Evolutionary conservation across 768 basidiomycete species (phyloP), one percentile per base, ranked within the genome.

Genomic region (Amanita molliuscula): DNA sequence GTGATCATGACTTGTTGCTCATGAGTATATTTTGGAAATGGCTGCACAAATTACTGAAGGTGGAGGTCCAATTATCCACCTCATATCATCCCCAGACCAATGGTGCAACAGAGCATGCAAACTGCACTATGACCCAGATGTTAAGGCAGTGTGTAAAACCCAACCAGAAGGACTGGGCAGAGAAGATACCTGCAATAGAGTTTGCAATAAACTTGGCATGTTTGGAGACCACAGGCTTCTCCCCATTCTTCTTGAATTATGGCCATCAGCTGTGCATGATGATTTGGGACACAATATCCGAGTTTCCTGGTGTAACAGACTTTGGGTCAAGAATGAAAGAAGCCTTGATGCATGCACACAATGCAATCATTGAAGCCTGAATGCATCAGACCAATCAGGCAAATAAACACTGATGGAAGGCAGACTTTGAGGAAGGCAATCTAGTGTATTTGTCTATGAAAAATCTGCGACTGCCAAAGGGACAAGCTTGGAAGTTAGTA

Each of bases 31-130:
- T 75, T 51, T 76, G 73, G 75, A 44, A 48, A 6, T 56, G 62
- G 6, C 54, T 75, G 0, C 57, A 70, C 50, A 36, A 53, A 35
- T 57, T 58, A 6, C 48, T 68, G 0, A 63, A 64, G 0, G 57
- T 59, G 0, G 59, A 66, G 13, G 56, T 70, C 0, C 44, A 56
- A 0, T 64, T 75, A 64, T 71, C 68, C 0, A 67, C 65, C 0
- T 55, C 69, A 0, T 74, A 64, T 49, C 73, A 75, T 50, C 73
- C 73, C 0, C 58, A 75, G 48, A 67, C 70, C 0, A 69, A 74
- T 52, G 69, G 71, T 0, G 52, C 64, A 0, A 71, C 66, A 0
- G 70, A 74, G 50, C 55, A 66, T 1, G 61, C 64, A 0, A 68
- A 68, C 46, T 51, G 62, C 1, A 67, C 62, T 1, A 52, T 69